phyloP scores from a whole-genome alignment of 2,329 filamentous ascomycete genomes.

The Diaporthe vaccinii region DNA sequence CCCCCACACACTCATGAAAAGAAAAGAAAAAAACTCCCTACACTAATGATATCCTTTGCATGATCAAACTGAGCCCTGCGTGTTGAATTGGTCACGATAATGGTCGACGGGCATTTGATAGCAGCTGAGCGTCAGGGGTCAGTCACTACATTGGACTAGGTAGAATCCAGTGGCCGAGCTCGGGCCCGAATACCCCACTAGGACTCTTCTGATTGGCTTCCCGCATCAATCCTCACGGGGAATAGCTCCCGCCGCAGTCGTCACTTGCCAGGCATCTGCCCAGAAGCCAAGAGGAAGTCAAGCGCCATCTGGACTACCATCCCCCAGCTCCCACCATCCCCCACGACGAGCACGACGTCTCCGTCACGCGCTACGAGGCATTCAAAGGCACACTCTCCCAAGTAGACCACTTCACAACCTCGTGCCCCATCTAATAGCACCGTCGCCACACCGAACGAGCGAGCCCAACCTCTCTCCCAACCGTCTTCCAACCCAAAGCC shows the following conservation, averaged over 20 bases:
- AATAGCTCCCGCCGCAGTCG: neutral
- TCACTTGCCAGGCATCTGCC: constrained; percentile 27
- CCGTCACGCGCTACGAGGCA: neutral
- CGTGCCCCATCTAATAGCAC: neutral
- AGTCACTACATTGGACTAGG: neutral
- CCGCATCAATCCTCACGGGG: neutral
- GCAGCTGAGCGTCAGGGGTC: neutral
- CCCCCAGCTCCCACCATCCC: neutral
- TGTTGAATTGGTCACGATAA: neutral
- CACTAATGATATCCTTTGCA: neutral
- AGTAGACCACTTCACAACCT: neutral
- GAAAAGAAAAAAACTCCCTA: too few relatives aligned
- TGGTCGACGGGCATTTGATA: neutral
- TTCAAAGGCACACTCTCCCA: too few relatives aligned
- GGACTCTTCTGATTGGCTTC: neutral
- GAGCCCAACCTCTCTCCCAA: neutral
- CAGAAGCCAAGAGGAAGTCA: neutral
- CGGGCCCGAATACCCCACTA: constrained; percentile 1
- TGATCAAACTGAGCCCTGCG: neutral
- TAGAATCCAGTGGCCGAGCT: neutral
- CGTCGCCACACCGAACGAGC: neutral
- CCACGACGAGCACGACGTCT: neutral
- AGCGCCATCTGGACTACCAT: neutral
- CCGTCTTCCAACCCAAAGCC: neutral
- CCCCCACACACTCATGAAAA: too few relatives aligned